Evolutionary conservation across 768 basidiomycete species (phyloP).

Genomic region (Tricholoma hemisulphureum): DNA sequence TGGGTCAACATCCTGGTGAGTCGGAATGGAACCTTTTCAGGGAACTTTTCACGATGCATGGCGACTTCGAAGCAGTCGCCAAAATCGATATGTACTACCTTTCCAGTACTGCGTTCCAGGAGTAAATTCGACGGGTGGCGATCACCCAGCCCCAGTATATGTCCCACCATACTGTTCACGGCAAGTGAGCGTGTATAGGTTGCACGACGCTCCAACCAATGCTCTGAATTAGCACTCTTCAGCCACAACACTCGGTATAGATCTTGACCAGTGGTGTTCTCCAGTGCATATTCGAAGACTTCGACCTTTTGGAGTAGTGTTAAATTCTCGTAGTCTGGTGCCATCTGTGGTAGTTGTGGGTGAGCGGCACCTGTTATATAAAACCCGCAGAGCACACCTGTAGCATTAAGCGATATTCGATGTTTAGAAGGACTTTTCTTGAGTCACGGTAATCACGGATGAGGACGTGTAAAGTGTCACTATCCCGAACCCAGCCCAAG

Average conservation of each 20-base stretch:
- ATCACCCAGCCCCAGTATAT: slow-evolving; percentile 96
- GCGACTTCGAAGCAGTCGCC: slow-evolving; percentile 99
- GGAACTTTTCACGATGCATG: slow-evolving; percentile 98
- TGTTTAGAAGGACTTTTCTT: slow-evolving; percentile 93
- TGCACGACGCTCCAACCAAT: slow-evolving; percentile 95
- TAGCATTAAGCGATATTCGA: slow-evolving; percentile 98
- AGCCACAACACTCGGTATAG: slow-evolving; percentile 96
- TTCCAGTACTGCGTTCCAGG: slow-evolving; percentile 86
- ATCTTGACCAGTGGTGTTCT: slow-evolving; percentile 98
- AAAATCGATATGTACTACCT: slow-evolving; percentile 95
- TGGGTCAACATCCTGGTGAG: slow-evolving; percentile 97
- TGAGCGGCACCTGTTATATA: neutral
- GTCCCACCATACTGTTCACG: slow-evolving; percentile 98
- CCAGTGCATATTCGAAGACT: slow-evolving; percentile 97
- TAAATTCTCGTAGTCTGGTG: slow-evolving; percentile 95
- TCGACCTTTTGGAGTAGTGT: slow-evolving; percentile 96
- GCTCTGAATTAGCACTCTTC: slow-evolving; percentile 92
- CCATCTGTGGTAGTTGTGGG: slow-evolving; percentile 65
- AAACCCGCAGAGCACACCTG: slow-evolving; percentile 55
- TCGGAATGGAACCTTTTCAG: slow-evolving; percentile 97
- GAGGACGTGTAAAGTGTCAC: slow-evolving; percentile 92
- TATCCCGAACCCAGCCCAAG: slow-evolving; percentile 93
- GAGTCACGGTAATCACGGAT: slow-evolving; percentile 96
- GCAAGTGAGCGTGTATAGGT: slow-evolving; percentile 95
- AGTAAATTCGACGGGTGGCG: slow-evolving; percentile 95